Base-by-base conservation (phyloP, 2,329 filamentous ascomycete species). In the Alternaria sp. region DNA sequence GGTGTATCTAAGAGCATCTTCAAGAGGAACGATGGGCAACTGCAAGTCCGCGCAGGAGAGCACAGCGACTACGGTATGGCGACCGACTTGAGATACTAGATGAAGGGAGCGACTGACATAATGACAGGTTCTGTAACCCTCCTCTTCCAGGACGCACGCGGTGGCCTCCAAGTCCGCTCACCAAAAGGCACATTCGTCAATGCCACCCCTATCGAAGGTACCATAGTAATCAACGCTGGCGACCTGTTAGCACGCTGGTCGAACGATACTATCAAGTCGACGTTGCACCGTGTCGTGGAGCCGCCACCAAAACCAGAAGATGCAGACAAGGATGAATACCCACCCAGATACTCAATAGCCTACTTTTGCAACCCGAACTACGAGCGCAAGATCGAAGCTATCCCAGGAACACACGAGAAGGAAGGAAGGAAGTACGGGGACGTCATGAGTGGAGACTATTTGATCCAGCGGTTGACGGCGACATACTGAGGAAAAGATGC, bases 341-440 rank as follows among this genome's bases (percentile, higher is more conserved):
- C 93, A 1, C 84, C 92, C 6, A 68, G 83, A 28, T 97, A 97
- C 74, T 94, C 91, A 70, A 90, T 97, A 74, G 94, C 93, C 70
- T 97, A 96, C 81, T 96, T 97, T 76, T 96, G 93, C 83, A 94
- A 96, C 69, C 92, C 93, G 9, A 93, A 96, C 74, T 90, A 88
- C 74, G 86, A 91, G 62, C 86, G 85, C 67, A 81, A 86, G 57
- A 96, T 97, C 66, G 91, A 95, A 69, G 92, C 90, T 2, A 87
- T 97, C 45, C 93, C 92, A 0, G 91, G 92, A 0, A 97, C 93
- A 0, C 94, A 87, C 73, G 83, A 85, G 54, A 79, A 90, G 62
- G 80, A 82, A 1, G 87, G 90, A 43, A 94, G 91, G 83, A 95
- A 94, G 81, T 97, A 97, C 72, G 81, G 85, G 34, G 88, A 86